Percentiles rank a stretch among this genome's conserved stretches.
Conservation (phyloP, 73 alveolate species). For the Loxodes magnus region DNA sequence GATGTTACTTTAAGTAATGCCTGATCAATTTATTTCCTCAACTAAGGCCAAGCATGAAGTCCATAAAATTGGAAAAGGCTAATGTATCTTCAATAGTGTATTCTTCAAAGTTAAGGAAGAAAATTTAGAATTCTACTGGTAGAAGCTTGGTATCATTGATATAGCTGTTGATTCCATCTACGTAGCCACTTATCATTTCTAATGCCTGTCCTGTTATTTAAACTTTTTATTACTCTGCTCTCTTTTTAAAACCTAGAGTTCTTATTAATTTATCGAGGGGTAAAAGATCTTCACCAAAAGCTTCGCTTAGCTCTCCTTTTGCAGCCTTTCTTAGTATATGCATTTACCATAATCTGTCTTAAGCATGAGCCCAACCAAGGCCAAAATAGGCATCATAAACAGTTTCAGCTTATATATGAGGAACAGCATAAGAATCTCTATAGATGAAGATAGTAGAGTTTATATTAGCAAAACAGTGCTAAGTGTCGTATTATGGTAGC, state of each 20-base stretch:
- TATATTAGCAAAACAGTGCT: no score
- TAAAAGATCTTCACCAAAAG: conserved; percentile 57
- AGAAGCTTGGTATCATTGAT: conserved; percentile 31
- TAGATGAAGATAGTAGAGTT: no score
- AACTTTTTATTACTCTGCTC: conserved; percentile 45
- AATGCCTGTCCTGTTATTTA: conserved; percentile 31
- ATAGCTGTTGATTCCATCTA: conserved; percentile 85
- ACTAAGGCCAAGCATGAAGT: conserved; percentile 17
- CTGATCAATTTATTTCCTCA: conserved; percentile 33
- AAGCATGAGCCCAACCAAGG: conserved; percentile 66
- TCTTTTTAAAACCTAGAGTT: conserved; percentile 45
- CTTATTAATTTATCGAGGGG: conserved; percentile 73
- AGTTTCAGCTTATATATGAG: conserved; percentile 64
- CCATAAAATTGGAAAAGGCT: conserved; percentile 42
- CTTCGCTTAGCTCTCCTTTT: conserved; percentile 60
- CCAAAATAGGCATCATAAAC: conserved; percentile 53
- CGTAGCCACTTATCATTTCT: conserved; percentile 33
- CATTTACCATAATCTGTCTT: conserved; percentile 68
- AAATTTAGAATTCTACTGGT: conserved; percentile 72
- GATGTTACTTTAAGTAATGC: conserved; percentile 8
- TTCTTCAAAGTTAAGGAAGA: conserved; percentile 40
- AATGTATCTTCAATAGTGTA: conserved; percentile 65
- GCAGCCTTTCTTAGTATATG: conserved; percentile 49
- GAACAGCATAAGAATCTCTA: conserved; percentile 60
- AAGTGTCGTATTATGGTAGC: no score